Percentiles rank a stretch among this genome's conserved stretches.
phyloP scores from a whole-genome alignment of 345 rosid genomes.

The Heritiera fomes region DNA sequence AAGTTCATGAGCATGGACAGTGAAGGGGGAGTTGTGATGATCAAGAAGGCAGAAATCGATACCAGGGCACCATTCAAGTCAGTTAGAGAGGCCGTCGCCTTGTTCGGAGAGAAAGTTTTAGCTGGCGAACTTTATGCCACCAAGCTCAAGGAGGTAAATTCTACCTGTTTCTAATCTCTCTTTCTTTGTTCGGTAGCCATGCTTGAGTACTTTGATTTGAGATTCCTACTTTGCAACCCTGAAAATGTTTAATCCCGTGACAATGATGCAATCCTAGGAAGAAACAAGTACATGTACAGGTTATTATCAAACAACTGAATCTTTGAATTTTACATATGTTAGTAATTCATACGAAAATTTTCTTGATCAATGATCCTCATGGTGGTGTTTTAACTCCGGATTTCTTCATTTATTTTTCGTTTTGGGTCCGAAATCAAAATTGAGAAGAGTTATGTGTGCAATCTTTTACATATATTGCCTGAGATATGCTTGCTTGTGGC shows the following conservation, averaged over 20 bases:
- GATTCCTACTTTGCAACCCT: neutral
- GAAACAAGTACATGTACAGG: neutral
- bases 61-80: slow-evolving; percentile 70
- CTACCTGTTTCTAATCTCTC: neutral
- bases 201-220: neutral
- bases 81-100: slow-evolving; percentile 73
- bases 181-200: neutral
- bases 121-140: slow-evolving; percentile 58
- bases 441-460: neutral
- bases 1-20: slow-evolving; percentile 25
- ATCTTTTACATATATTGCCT: neutral
- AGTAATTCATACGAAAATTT: neutral
- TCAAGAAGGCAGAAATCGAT: slow-evolving; percentile 71
- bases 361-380: neutral
- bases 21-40: slow-evolving; percentile 29
- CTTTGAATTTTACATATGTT: neutral
- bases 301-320: neutral
- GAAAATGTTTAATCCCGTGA: neutral
- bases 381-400: neutral
- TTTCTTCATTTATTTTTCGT: neutral
- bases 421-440: neutral
- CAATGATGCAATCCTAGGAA: neutral
- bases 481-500: slow-evolving; percentile 22
- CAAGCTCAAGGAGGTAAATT: slow-evolving; percentile 55
- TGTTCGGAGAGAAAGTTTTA: slow-evolving; percentile 77